phyloP scores from a whole-genome alignment of 2,329 filamentous ascomycete species.

The Cucurbitaria berberidis region DNA sequence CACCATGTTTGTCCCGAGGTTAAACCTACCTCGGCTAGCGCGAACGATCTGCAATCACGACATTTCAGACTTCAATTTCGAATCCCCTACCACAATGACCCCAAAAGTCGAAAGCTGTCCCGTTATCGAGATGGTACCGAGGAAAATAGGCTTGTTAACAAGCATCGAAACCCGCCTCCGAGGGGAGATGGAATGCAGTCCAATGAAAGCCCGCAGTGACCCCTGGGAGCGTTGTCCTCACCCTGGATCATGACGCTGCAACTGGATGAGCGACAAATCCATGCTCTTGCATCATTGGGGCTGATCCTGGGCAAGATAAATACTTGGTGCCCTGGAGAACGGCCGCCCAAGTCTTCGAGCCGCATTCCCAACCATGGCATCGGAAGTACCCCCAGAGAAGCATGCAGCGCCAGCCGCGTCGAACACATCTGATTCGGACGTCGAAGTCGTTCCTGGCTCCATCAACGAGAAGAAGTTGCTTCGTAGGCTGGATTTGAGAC shows the following conservation, averaged over 20 bases:
- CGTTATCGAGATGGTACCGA: slow-evolving; percentile 5
- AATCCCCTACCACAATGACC: slow-evolving; percentile 15
- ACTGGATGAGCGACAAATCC: slow-evolving; percentile 17
- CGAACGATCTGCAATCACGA: slow-evolving; percentile 40
- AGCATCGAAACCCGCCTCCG: slow-evolving; percentile 15
- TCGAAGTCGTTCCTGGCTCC: slow-evolving; percentile 24
- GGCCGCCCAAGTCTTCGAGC: neutral
- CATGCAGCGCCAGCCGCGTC: slow-evolving; percentile 25
- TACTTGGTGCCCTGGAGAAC: neutral
- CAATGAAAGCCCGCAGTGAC: slow-evolving; percentile 22
- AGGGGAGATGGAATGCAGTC: slow-evolving; percentile 13
- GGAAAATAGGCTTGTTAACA: slow-evolving; percentile 6
- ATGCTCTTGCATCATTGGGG: slow-evolving; percentile 43
- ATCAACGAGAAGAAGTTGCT: slow-evolving; percentile 65
- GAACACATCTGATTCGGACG: slow-evolving; percentile 32
- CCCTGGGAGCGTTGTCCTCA: slow-evolving; percentile 3
- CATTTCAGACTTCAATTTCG: slow-evolving; percentile 44
- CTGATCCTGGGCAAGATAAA: neutral
- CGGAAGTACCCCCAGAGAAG: slow-evolving; percentile 28
- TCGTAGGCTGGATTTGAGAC: slow-evolving; percentile 58
- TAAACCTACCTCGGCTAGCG: slow-evolving; percentile 5
- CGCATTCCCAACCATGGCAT: slow-evolving; percentile 22
- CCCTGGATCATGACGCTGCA: slow-evolving; percentile 13
- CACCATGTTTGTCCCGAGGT: neutral
- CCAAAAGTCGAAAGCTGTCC: slow-evolving; percentile 7